These are phyloP conservation scores for Bacterosira constricta DNA, from an alignment of 108 stramenopile genomes.

Conservation along the genomic window DNA sequence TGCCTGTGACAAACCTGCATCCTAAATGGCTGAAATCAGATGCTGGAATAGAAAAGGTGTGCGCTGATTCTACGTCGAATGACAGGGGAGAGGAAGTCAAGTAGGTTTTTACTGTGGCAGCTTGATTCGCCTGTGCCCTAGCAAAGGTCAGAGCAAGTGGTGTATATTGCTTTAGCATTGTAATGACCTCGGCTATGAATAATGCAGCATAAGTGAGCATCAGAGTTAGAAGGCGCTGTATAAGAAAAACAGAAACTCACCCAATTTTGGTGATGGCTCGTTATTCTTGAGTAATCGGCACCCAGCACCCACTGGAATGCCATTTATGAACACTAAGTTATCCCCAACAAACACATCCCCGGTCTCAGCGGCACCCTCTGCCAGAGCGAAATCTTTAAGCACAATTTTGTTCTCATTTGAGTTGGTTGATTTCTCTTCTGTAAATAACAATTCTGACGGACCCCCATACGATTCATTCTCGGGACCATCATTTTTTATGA, in stretches of 20 bases:
- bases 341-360: slow-evolving; percentile 82
- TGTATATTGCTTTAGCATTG: slow-evolving; percentile 62
- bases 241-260: neutral
- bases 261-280: slow-evolving; percentile 26
- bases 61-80: slow-evolving; percentile 56
- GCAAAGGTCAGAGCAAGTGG: slow-evolving; percentile 88
- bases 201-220: too few relatives aligned
- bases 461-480: slow-evolving; percentile 54
- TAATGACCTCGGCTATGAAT: slow-evolving; percentile 54
- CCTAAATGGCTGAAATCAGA: slow-evolving; percentile 63
- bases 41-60: slow-evolving; percentile 71
- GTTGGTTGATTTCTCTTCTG: slow-evolving; percentile 41
- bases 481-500: slow-evolving; percentile 52
- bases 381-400: slow-evolving; percentile 66
- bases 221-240: neutral
- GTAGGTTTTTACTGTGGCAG: slow-evolving; percentile 31
- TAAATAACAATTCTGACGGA: slow-evolving; percentile 68
- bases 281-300: slow-evolving; percentile 62
- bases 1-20: slow-evolving; percentile 57
- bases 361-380: slow-evolving; percentile 73
- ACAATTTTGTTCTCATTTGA: slow-evolving; percentile 58
- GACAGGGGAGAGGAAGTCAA: slow-evolving; percentile 45
- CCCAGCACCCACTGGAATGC: slow-evolving; percentile 84
- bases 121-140: slow-evolving; percentile 52
- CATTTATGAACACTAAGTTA: slow-evolving; percentile 84